A percentile compares a stretch with the other conserved stretches of the same genome.
Conservation (phyloP, 2,329 filamentous ascomycete species). For the Ophiostoma pallidulum region DNA sequence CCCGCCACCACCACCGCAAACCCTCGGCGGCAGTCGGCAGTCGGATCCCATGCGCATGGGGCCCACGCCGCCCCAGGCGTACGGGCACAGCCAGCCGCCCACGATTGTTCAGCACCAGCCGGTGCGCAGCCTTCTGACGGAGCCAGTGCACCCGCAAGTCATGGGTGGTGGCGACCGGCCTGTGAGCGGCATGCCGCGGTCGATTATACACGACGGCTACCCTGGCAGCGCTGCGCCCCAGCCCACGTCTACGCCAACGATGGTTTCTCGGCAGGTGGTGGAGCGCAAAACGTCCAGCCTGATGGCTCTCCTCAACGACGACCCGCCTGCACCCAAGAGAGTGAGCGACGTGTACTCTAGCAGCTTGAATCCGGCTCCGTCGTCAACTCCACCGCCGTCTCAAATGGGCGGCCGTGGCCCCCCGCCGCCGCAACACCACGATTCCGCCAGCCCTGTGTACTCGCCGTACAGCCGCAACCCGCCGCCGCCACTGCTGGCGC, state of each 20-base stretch:
- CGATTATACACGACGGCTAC: slow-evolving; percentile 18
- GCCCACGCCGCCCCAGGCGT: background rate
- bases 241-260: slow-evolving; percentile 27
- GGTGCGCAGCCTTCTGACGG: slow-evolving; percentile 13
- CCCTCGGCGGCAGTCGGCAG: background rate
- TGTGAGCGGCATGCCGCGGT: slow-evolving; percentile 29
- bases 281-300: slow-evolving; percentile 56
- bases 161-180: slow-evolving; percentile 21
- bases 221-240: slow-evolving; percentile 12
- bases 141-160: slow-evolving; percentile 14
- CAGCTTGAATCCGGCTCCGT: slow-evolving; percentile 5
- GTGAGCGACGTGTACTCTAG: slow-evolving; percentile 35
- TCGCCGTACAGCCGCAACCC: slow-evolving; percentile 36
- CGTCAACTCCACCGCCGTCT: slow-evolving; percentile 10
- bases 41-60: slow-evolving; percentile 2
- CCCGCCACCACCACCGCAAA: background rate
- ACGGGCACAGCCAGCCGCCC: background rate
- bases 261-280: slow-evolving; percentile 25
- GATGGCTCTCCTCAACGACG: slow-evolving; percentile 55
- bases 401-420: slow-evolving; percentile 27
- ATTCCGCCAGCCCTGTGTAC: slow-evolving; percentile 37
- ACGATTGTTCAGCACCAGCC: slow-evolving; percentile 10
- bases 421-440: slow-evolving; percentile 41
- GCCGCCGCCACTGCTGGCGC: slow-evolving; percentile 19
- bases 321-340: slow-evolving; percentile 43